These are phyloP conservation scores for Hymenoscyphus scutula DNA, from an alignment of 2,329 filamentous ascomycete species.

Conservation along the genomic window DNA sequence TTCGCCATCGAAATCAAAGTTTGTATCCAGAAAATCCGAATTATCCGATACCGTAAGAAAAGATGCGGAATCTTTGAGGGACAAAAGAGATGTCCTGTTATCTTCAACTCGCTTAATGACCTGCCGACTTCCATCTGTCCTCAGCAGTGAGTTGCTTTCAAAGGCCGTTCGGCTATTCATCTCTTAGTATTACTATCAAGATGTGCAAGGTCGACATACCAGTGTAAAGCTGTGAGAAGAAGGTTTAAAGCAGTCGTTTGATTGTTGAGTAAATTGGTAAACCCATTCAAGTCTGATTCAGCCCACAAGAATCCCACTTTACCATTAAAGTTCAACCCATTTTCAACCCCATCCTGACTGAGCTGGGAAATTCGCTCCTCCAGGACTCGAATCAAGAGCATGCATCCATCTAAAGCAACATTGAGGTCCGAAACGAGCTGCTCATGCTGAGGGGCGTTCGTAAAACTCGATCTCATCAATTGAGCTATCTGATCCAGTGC, in stretches of 20 bases:
- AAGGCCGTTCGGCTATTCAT: conserved; percentile 7
- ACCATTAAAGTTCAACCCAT: conserved; percentile 3
- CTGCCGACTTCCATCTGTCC: conserved; percentile 7
- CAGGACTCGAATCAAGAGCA: conserved; percentile 10
- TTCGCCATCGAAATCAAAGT: conserved; percentile 12
- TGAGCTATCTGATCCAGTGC: conserved; percentile 11
- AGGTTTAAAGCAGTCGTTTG: conserved; percentile 15
- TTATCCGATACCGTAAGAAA: background rate
- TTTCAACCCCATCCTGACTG: background rate
- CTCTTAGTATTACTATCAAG: background rate
- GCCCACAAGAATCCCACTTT: conserved; percentile 13
- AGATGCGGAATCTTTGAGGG: conserved; percentile 1
- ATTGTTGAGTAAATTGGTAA: conserved; percentile 11
- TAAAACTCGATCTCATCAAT: background rate
- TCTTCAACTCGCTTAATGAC: conserved; percentile 8
- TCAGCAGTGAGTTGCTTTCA: conserved; percentile 11
- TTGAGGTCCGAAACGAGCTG: conserved; percentile 11
- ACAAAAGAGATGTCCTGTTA: conserved; percentile 7
- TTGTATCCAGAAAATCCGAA: background rate
- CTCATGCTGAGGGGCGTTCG: conserved; percentile 4
- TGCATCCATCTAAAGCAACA: conserved; percentile 9
- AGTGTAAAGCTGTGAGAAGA: conserved; percentile 12
- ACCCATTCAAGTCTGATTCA: conserved; percentile 10
- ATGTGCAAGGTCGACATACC: conserved; percentile 6
- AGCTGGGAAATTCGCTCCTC: conserved; percentile 11